Evolutionary conservation across 306 rosid genomes (phyloP).

Genomic region (Hippophae rhamnoides): DNA sequence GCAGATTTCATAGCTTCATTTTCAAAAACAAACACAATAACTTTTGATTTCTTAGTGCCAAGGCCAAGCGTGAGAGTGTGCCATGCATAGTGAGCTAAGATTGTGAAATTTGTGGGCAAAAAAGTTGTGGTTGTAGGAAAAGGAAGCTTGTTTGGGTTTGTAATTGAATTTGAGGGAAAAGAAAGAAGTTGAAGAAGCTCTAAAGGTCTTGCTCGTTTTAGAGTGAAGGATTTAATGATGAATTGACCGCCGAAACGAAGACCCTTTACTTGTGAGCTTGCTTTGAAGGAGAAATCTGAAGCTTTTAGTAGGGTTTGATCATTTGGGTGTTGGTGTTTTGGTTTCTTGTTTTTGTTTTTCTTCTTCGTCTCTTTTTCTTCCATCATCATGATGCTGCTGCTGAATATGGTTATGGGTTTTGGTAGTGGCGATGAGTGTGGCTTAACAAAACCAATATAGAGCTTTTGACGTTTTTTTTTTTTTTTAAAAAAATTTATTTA

Average conservation of each 20-base stretch:
- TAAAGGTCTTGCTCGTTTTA: conserved; percentile 62
- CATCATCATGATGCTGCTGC: conserved; percentile 24
- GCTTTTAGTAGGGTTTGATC: conserved; percentile 49
- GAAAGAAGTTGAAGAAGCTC: conserved; percentile 73
- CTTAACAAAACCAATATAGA: no score
- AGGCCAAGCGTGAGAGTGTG: conserved; percentile 92
- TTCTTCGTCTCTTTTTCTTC: conserved; percentile 45
- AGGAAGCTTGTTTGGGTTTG: conserved; percentile 18
- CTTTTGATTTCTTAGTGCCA: conserved; percentile 85
- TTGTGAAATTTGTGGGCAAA: conserved; percentile 88
- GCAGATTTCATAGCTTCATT: conserved; percentile 44
- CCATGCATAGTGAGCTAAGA: conserved; percentile 94
- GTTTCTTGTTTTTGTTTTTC: conserved; percentile 67
- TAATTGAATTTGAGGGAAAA: conserved; percentile 41
- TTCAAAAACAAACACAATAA: conserved; percentile 71
- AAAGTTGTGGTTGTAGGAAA: conserved; percentile 85
- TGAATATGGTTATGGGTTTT: background rate
- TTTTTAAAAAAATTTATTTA: no score
- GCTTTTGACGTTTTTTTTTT: no score
- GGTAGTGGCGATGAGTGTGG: background rate
- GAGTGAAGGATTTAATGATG: conserved; percentile 85
- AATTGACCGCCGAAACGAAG: conserved; percentile 91
- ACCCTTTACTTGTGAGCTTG: conserved; percentile 77
- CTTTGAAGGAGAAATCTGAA: conserved; percentile 90
- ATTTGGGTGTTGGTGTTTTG: conserved; percentile 82